phyloP scores from a whole-genome alignment of 495 filamentous ascomycete species.

The Penicillium diatomitis region DNA sequence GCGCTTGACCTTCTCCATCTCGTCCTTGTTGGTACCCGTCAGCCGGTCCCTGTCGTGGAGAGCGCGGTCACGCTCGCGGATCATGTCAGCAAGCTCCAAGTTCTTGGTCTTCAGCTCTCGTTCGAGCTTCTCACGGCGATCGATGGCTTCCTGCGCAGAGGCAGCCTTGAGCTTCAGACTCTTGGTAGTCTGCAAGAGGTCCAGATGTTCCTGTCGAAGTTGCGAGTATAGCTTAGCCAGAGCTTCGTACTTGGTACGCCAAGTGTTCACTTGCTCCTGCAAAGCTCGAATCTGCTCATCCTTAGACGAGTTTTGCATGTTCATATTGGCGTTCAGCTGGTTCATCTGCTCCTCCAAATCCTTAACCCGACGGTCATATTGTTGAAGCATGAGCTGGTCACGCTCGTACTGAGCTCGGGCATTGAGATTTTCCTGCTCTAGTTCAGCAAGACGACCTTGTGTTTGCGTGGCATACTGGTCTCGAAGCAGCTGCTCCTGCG shows the following conservation, averaged over 20 bases:
- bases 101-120: conserved; percentile 99
- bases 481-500: conserved; percentile 78
- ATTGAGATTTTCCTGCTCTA: conserved; percentile 90
- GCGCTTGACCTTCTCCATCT: conserved; percentile 92
- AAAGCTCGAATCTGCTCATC: conserved; percentile 89
- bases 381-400: conserved; percentile 93
- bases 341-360: conserved; percentile 79
- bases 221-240: conserved; percentile 96
- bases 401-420: conserved; percentile 91
- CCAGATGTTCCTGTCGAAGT: conserved; percentile 87
- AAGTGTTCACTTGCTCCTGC: conserved; percentile 93
- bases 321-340: conserved; percentile 71
- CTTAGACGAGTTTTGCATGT: conserved; percentile 76
- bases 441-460: conserved; percentile 83
- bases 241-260: conserved; percentile 93
- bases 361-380: conserved; percentile 92
- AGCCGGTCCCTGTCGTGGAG: conserved; percentile 83
- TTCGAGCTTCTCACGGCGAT: conserved; percentile 87
- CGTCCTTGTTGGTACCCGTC: conserved; percentile 79
- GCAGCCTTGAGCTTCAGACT: conserved; percentile 89
- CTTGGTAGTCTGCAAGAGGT: conserved; percentile 92
- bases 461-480: conserved; percentile 89
- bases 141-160: conserved; percentile 94
- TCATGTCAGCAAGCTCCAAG: conserved; percentile 96
- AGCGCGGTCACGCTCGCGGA: conserved; percentile 91